Evolutionary conservation across 305 asterid species (phyloP).

Genomic region (Fraxinus nigra): DNA sequence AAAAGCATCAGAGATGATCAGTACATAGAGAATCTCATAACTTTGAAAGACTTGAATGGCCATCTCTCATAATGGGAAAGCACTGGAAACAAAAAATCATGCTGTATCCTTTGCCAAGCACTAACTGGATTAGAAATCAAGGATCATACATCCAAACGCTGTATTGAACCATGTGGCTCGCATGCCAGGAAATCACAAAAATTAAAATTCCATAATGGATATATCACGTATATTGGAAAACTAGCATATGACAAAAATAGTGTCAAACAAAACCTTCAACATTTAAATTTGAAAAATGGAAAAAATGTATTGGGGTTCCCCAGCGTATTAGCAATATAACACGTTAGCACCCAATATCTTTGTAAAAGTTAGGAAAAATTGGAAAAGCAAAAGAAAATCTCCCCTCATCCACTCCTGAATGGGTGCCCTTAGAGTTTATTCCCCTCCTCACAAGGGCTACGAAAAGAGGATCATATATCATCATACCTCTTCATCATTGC

Average conservation of each 20-base stretch:
- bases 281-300: background rate
- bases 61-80: background rate
- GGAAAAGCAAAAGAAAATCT: background rate
- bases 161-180: background rate
- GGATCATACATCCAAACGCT: background rate
- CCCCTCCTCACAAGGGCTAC: background rate
- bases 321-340: background rate
- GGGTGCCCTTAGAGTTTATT: background rate
- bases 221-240: background rate
- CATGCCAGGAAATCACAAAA: background rate
- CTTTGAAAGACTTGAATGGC: slow-evolving; percentile 4
- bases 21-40: slow-evolving; percentile 4
- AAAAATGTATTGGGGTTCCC: background rate
- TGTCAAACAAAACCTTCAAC: background rate
- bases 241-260: background rate
- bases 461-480: background rate
- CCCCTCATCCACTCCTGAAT: background rate
- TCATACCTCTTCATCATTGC: background rate
- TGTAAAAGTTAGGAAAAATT: background rate
- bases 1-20: slow-evolving; percentile 22
- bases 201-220: background rate
- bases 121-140: background rate
- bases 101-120: background rate
- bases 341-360: background rate
- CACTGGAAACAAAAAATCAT: background rate